Percentiles rank a stretch among this genome's conserved stretches.
Evolutionary conservation across 805 yeast species (phyloP).

Genomic region (Cephaloascus albidus): DNA sequence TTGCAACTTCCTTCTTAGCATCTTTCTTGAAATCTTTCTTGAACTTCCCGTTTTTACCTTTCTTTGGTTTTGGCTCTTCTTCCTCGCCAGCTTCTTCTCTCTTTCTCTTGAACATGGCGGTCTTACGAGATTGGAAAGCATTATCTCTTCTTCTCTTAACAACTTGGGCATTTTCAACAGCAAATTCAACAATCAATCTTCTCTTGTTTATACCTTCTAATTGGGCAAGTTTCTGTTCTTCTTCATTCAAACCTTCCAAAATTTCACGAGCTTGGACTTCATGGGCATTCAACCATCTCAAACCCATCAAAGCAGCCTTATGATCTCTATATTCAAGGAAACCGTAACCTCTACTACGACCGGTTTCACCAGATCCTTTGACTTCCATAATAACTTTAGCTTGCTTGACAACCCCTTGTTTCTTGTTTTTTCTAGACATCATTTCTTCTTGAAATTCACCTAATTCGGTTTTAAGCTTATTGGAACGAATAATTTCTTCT

Average conservation of each 20-base stretch:
- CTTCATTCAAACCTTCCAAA: constrained; percentile 58
- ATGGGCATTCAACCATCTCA: constrained; percentile 95
- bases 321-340: constrained; percentile 91
- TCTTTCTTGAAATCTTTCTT: constrained; percentile 27
- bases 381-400: constrained; percentile 90
- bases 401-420: constrained; percentile 87
- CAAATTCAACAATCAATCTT: constrained; percentile 87
- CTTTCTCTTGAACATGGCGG: constrained; percentile 11
- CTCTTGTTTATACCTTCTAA: constrained; percentile 52
- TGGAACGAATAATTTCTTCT: constrained; percentile 81
- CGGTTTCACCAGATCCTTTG: constrained; percentile 77
- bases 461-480: constrained; percentile 46
- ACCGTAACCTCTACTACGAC: constrained; percentile 95
- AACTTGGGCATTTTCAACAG: constrained; percentile 91
- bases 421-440: constrained; percentile 51
- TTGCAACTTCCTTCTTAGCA: constrained; percentile 31
- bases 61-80: constrained; percentile 6
- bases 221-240: constrained; percentile 48
- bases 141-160: constrained; percentile 82
- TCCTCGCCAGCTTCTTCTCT: constrained; percentile 11
- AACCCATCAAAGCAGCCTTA: constrained; percentile 86
- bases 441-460: constrained; percentile 27
- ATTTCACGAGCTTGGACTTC: constrained; percentile 68
- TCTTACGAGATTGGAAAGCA: constrained; percentile 30
- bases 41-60: constrained; percentile 4